Evolutionary conservation across 1,139 yeast species (phyloP).

Genomic region (Scheffersomyces titani): DNA sequence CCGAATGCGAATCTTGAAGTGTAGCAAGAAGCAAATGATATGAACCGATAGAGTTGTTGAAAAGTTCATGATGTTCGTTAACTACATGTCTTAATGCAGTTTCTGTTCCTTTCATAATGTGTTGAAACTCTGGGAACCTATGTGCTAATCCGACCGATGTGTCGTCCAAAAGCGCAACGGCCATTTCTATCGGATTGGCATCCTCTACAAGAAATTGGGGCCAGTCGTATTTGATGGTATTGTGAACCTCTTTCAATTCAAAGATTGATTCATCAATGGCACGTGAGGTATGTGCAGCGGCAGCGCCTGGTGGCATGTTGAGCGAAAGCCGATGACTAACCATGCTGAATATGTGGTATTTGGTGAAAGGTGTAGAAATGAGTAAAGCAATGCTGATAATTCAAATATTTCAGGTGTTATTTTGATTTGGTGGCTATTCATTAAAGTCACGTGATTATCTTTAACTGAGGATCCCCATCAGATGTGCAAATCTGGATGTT

Average conservation of each 20-base stretch:
- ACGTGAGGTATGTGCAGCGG: background rate
- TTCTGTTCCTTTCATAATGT: conserved; percentile 56
- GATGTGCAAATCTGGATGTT: too few relatives aligned
- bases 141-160: conserved; percentile 89
- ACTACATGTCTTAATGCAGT: conserved; percentile 68
- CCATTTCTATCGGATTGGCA: conserved; percentile 82
- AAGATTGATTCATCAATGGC: conserved; percentile 31
- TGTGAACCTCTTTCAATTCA: conserved; percentile 39
- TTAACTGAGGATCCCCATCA: background rate
- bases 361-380: background rate
- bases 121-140: conserved; percentile 58
- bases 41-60: conserved; percentile 60
- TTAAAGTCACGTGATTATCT: background rate
- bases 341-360: background rate
- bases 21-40: conserved; percentile 47
- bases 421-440: background rate
- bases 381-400: background rate
- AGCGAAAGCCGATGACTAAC: background rate
- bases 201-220: conserved; percentile 32
- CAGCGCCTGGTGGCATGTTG: background rate
- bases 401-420: background rate
- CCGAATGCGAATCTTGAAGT: conserved; percentile 58
- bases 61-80: conserved; percentile 79
- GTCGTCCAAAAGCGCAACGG: conserved; percentile 77
- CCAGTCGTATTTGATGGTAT: conserved; percentile 47